A percentile compares a stretch with the other conserved stretches of the same genome.
Evolutionary conservation across 2,329 filamentous ascomycete genomes (phyloP).

Genomic region (Curvularia hawaiiensis): DNA sequence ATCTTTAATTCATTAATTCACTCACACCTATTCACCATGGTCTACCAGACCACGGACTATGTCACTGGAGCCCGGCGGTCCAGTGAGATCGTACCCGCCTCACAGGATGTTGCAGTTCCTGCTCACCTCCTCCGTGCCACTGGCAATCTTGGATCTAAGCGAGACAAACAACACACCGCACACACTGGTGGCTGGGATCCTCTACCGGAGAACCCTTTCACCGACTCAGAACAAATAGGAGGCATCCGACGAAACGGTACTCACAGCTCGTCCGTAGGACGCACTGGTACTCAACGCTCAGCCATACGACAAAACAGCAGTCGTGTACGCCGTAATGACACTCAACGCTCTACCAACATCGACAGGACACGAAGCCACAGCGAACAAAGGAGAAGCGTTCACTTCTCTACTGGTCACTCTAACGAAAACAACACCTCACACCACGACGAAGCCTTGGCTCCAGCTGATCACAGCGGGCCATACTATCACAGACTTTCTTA

Average conservation of each 20-base stretch:
- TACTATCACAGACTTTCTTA: conserved; percentile 10
- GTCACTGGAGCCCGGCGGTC: conserved; percentile 4
- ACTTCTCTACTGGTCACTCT: conserved; percentile 3
- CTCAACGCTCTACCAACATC: conserved; percentile 9
- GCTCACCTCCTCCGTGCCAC: conserved; percentile 29
- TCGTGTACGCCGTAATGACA: conserved; percentile 6
- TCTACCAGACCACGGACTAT: not conserved
- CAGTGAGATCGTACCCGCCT: conserved; percentile 8
- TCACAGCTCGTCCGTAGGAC: conserved; percentile 1
- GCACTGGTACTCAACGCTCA: conserved; percentile 12
- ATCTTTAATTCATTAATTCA: conserved; percentile 2
- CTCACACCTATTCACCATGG: conserved; percentile 1
- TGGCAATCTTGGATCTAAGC: conserved; percentile 22
- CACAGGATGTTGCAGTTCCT: conserved; percentile 29
- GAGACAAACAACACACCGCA: conserved; percentile 17
- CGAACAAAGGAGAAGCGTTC: conserved; percentile 8
- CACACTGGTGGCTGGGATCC: conserved; percentile 22
- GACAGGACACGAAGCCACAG: conserved; percentile 12
- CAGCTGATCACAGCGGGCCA: not conserved
- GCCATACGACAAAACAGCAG: conserved; percentile 15
- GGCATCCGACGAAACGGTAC: conserved; percentile 15
- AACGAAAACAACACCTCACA: conserved; percentile 4
- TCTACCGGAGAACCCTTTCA: conserved; percentile 17
- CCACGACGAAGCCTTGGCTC: not conserved
- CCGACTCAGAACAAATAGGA: conserved; percentile 15